Evolutionary conservation across 1,139 yeast species (phyloP).

Genomic region (Saccharomyces uvarum): DNA sequence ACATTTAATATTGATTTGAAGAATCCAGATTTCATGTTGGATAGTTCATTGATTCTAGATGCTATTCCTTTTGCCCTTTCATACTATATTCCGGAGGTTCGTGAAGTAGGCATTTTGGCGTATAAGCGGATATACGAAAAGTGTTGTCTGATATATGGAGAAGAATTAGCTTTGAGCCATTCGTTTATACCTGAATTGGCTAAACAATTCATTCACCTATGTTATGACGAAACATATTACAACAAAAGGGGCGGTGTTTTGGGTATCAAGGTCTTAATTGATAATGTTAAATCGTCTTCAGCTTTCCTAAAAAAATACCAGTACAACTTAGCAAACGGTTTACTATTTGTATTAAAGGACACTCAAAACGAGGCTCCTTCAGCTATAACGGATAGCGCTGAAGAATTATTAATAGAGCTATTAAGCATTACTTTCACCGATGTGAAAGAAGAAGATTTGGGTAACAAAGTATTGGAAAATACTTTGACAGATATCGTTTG

Average conservation of each 20-base stretch:
- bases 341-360: slow-evolving; percentile 84
- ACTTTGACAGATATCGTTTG: slow-evolving; percentile 81
- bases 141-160: slow-evolving; percentile 61
- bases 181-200: slow-evolving; percentile 72
- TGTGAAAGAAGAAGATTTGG: slow-evolving; percentile 44
- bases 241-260: slow-evolving; percentile 82
- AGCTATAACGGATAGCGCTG: slow-evolving; percentile 66
- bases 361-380: slow-evolving; percentile 85
- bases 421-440: slow-evolving; percentile 32
- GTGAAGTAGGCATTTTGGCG: slow-evolving; percentile 62
- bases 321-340: slow-evolving; percentile 75
- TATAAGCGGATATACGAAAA: slow-evolving; percentile 56
- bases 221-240: slow-evolving; percentile 83
- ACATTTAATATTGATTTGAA: slow-evolving; percentile 69
- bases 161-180: slow-evolving; percentile 58
- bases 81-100: slow-evolving; percentile 62
- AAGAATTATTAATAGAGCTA: slow-evolving; percentile 54
- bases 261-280: slow-evolving; percentile 69
- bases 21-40: slow-evolving; percentile 66
- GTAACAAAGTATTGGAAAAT: slow-evolving; percentile 72
- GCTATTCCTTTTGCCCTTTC: slow-evolving; percentile 77
- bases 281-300: slow-evolving; percentile 59
- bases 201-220: slow-evolving; percentile 78
- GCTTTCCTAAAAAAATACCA: slow-evolving; percentile 72
- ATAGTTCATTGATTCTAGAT: slow-evolving; percentile 62